Percentiles rank a stretch among this genome's conserved stretches.
Evolutionary conservation across 169 alveolate species (phyloP).

Genomic region (Eimeria praecox): DNA sequence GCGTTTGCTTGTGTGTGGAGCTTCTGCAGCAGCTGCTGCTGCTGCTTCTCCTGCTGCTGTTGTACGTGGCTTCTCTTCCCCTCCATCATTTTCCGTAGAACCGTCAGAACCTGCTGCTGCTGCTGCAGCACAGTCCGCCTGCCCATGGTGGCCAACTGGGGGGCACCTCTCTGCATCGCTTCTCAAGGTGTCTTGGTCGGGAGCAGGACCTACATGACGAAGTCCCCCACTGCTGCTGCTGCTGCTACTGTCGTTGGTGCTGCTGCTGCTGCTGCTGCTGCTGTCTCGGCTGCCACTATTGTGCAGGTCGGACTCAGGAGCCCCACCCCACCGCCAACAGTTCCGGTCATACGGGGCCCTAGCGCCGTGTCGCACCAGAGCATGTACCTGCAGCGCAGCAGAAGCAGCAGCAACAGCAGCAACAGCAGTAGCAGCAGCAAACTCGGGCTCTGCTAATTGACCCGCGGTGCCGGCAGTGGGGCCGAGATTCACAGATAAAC

Average conservation of each 20-base stretch:
- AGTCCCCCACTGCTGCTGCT: background rate
- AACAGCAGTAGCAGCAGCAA: slow-evolving; percentile 7
- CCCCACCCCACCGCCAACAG: slow-evolving; percentile 46
- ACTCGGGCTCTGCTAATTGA: no score
- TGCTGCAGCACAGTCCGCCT: slow-evolving; percentile 30
- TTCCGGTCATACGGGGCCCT: slow-evolving; percentile 55
- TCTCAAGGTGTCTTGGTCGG: slow-evolving; percentile 45
- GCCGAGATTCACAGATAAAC: no score
- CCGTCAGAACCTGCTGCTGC: slow-evolving; percentile 6
- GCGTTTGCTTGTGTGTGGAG: background rate
- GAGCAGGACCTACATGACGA: slow-evolving; percentile 48
- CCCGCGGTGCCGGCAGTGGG: no score
- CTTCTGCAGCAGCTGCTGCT: slow-evolving; percentile 9
- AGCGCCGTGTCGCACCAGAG: slow-evolving; percentile 66
- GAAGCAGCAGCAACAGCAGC: background rate
- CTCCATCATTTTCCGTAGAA: background rate
- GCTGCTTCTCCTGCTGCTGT: slow-evolving; percentile 24
- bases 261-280: slow-evolving; percentile 29
- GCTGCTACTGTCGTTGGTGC: background rate
- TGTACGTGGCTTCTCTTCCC: background rate
- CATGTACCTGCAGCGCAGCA: slow-evolving; percentile 70
- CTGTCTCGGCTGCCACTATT: slow-evolving; percentile 13
- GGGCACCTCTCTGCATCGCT: slow-evolving; percentile 65
- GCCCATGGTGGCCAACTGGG: slow-evolving; percentile 27
- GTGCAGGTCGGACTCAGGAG: background rate